phyloP scores from a whole-genome alignment of 768 basidiomycete species.

The Lactarius vividus region DNA sequence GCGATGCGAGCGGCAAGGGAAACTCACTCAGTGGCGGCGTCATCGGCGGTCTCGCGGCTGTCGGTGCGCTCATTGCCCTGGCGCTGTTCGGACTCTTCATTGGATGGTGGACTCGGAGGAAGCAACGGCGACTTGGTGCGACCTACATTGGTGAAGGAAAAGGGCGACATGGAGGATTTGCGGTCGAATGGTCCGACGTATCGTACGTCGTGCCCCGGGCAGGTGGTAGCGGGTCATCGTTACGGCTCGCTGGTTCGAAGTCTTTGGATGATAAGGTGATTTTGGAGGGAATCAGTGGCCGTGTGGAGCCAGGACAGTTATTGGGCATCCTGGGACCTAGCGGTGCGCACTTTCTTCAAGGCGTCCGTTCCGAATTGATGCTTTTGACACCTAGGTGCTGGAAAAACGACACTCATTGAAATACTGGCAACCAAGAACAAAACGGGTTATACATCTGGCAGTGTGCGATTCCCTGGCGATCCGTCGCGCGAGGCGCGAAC shows the following conservation, averaged over 20 bases:
- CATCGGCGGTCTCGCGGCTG: constrained; percentile 85
- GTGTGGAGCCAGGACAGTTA: constrained; percentile 75
- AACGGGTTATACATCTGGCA: constrained; percentile 63
- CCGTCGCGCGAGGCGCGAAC: constrained; percentile 29
- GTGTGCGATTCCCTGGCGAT: constrained; percentile 52
- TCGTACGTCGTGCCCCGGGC: constrained; percentile 56
- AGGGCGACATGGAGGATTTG: constrained; percentile 46
- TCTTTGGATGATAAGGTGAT: constrained; percentile 52
- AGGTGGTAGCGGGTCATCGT: background rate
- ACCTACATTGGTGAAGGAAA: constrained; percentile 33
- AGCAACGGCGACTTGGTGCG: constrained; percentile 48
- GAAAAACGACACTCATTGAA: constrained; percentile 90
- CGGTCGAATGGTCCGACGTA: constrained; percentile 66
- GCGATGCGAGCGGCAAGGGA: constrained; percentile 27
- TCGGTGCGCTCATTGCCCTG: constrained; percentile 60
- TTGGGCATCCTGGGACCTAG: constrained; percentile 92
- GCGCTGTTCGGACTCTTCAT: constrained; percentile 58
- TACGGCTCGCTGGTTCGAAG: constrained; percentile 20
- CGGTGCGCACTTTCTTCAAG: constrained; percentile 42
- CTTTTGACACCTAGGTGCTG: constrained; percentile 51
- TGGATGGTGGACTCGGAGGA: constrained; percentile 60
- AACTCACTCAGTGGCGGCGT: constrained; percentile 72
- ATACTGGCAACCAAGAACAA: constrained; percentile 84
- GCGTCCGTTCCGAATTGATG: background rate
- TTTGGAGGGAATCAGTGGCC: constrained; percentile 66